Evolutionary conservation across 176 grass and related monocot genomes (phyloP).

Genomic region (Cenchrus purpureus): DNA sequence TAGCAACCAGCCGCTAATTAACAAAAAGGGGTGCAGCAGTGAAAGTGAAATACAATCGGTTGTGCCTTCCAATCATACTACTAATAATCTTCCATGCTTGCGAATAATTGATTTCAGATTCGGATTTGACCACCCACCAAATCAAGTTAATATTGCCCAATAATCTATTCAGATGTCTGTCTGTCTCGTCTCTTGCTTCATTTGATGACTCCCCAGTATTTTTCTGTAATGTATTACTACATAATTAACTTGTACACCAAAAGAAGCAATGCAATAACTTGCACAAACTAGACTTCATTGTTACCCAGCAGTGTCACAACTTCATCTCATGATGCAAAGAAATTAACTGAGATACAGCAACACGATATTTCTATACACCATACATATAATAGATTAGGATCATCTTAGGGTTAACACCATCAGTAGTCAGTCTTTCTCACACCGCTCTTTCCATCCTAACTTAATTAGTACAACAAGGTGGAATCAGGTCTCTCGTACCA

Average conservation of each 20-base stretch:
- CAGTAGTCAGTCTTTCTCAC: neutral
- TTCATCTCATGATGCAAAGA: slow-evolving; percentile 2
- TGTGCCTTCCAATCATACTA: too few relatives aligned
- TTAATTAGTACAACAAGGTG: neutral
- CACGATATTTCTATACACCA: slow-evolving; percentile 1
- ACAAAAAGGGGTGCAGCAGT: too few relatives aligned
- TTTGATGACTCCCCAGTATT: too few relatives aligned
- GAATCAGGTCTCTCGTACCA: neutral
- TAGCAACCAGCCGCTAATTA: too few relatives aligned
- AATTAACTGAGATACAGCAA: neutral
- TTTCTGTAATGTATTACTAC: too few relatives aligned
- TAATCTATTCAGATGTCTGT: neutral
- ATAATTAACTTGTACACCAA: too few relatives aligned
- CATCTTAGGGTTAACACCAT: neutral
- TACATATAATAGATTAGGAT: neutral
- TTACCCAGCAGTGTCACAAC: neutral
- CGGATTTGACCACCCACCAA: neutral
- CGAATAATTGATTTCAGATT: slow-evolving; percentile 7
- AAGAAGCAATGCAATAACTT: too few relatives aligned
- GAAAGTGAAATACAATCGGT: too few relatives aligned
- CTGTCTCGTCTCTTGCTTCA: neutral
- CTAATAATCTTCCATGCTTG: neutral
- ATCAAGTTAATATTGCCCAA: neutral
- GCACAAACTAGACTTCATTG: too few relatives aligned
- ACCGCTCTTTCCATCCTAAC: slow-evolving; percentile 1